Base-by-base conservation (phyloP, 208 protist genomes). In the Acanthamoeba lenticulata region DNA sequence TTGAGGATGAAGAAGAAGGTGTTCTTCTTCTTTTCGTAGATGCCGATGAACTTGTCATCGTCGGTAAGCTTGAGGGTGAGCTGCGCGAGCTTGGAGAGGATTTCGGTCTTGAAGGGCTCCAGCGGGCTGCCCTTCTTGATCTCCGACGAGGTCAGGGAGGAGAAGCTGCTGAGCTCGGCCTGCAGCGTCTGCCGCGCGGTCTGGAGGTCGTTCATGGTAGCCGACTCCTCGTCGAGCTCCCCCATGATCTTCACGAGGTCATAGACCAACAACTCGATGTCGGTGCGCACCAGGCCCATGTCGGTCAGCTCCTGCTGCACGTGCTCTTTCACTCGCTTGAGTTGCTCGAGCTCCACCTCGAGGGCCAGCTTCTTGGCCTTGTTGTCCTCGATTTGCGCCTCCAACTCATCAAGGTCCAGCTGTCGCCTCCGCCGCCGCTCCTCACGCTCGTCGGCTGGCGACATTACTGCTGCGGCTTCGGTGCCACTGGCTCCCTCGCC, bases 1-100 rank as follows among this genome's bases (percentile, higher is more conserved):
- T 81, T 93, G 89, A 93, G 89, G 17, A 81, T 81, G 42, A 93
- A 81, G 89, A 81, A 93, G 65, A 93, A 93, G 40, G 55, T 93
- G 42, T 81, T 74, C n/a, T 93, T 93, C 89, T 93, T 93, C 89
- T 93, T 93, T 38, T 93, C 89, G 45, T 93, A 93, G 89, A 93
- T 93, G 42, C 67, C 65, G 65, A 62, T 93, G 65, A 93, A 93
- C 89, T 93, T 93, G 44, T 93, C 89, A 36, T 93, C 89, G 42
- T 93, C 89, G 44, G 55, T 57, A 29, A 93, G 89, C 89, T 93
- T 93, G 45, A 93, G 89, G 34, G 55, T 93, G 32, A 93, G 62
- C 38, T 93, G 89, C 0, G 89, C 89, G 45, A 93, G 65, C 65
- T 93, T 93, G 89, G 62, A 81, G 32, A 81, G 89, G 55, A 93